phyloP scores from a whole-genome alignment of 1,284 basidiomycete genomes.

The Irpex sp. region DNA sequence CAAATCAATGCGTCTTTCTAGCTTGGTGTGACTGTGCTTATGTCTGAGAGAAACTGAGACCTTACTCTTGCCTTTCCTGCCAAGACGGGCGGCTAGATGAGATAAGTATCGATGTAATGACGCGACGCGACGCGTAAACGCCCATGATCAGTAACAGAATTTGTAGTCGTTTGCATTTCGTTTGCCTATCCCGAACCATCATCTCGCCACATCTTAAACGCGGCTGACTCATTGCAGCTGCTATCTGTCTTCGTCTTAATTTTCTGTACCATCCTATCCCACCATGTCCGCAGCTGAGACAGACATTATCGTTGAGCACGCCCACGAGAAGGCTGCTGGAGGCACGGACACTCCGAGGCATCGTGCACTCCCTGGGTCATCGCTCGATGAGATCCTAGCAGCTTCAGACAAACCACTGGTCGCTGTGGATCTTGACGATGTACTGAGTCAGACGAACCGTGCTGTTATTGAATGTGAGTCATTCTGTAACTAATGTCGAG shows the following conservation, averaged over 20 bases:
- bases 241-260: not conserved
- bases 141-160: slow-evolving; percentile 3
- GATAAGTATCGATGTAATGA: not conserved
- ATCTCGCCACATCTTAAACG: not conserved
- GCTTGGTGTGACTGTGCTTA: not conserved
- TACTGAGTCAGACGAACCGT: slow-evolving; percentile 66
- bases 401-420: slow-evolving; percentile 42
- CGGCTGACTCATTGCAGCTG: not conserved
- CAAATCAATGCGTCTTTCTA: no score
- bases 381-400: slow-evolving; percentile 10
- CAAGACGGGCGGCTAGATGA: not conserved
- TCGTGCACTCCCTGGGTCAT: slow-evolving; percentile 13
- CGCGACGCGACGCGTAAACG: slow-evolving; percentile 16
- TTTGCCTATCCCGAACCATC: not conserved
- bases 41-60: not conserved
- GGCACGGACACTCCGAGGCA: slow-evolving; percentile 15
- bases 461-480: slow-evolving; percentile 59
- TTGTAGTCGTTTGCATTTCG: not conserved
- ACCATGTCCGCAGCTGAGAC: slow-evolving; percentile 20
- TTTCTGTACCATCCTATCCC: not conserved
- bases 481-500: not conserved
- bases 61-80: no score
- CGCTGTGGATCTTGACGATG: slow-evolving; percentile 77
- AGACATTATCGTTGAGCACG: slow-evolving; percentile 14
- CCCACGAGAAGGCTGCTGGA: slow-evolving; percentile 9